A percentile compares a stretch with the other conserved stretches of the same genome.
Conservation (phyloP, 2,329 filamentous ascomycete species). For the Fusarium verrucosum region DNA sequence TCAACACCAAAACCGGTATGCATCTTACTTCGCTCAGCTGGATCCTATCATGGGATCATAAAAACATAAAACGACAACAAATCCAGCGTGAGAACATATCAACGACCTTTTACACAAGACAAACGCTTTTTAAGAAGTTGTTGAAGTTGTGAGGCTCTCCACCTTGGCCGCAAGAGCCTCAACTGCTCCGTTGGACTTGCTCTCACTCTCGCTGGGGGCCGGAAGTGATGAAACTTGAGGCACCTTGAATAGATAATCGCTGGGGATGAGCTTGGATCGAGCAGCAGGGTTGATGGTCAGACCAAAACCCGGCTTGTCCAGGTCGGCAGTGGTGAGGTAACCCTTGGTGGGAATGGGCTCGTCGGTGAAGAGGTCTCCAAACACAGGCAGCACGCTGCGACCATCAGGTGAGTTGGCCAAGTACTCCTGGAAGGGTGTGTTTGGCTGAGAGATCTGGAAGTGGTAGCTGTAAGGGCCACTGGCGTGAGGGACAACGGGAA, state of each 20-base stretch:
- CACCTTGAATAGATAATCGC: slow-evolving; percentile 76
- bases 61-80: slow-evolving; percentile 1
- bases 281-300: slow-evolving; percentile 85
- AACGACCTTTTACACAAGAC: background rate
- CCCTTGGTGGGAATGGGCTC: slow-evolving; percentile 89
- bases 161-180: slow-evolving; percentile 49
- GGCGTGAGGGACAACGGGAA: slow-evolving; percentile 94
- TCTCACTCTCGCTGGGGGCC: slow-evolving; percentile 43
- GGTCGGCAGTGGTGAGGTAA: slow-evolving; percentile 78
- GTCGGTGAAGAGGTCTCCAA: slow-evolving; percentile 88
- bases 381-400: slow-evolving; percentile 88
- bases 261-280: slow-evolving; percentile 75
- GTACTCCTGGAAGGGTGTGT: slow-evolving; percentile 96
- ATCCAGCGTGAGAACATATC: background rate
- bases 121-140: slow-evolving; percentile 1
- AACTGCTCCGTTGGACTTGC: slow-evolving; percentile 41
- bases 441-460: slow-evolving; percentile 92
- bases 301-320: slow-evolving; percentile 92
- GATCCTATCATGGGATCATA: slow-evolving; percentile 2
- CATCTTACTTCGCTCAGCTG: background rate
- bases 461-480: slow-evolving; percentile 96
- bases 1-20: background rate
- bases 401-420: slow-evolving; percentile 92
- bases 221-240: slow-evolving; percentile 60
- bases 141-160: slow-evolving; percentile 46